A percentile compares a stretch with the other conserved stretches of the same genome.
phyloP scores from a whole-genome alignment of 2,329 filamentous ascomycete genomes.

The Pseudogymnoascus sp. region DNA sequence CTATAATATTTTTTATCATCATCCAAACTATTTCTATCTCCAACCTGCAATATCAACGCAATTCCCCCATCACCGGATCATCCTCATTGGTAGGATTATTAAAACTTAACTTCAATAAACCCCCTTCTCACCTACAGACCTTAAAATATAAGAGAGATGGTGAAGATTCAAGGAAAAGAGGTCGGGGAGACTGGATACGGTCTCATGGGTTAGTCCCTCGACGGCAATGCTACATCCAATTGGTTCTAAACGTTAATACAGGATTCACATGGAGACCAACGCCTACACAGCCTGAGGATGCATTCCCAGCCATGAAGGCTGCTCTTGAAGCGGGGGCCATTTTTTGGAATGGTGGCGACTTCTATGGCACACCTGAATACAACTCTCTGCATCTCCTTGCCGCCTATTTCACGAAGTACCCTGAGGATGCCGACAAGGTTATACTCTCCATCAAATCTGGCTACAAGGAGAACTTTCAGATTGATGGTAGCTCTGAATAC shows the following conservation, averaged over 20 bases:
- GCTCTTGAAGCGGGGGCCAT: conserved; percentile 37
- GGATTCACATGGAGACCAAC: conserved; percentile 21
- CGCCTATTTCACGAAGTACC: conserved; percentile 53
- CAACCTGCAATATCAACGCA: not conserved
- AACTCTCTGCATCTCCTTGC: conserved; percentile 52
- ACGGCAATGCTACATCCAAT: not conserved
- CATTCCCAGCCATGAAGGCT: conserved; percentile 46
- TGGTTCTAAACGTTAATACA: not conserved
- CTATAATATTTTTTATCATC: not conserved
- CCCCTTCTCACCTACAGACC: not conserved
- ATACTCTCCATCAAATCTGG: conserved; percentile 56
- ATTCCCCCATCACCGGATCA: not conserved
- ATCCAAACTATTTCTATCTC: not conserved
- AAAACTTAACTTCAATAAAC: not conserved
- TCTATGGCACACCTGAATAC: conserved; percentile 52
- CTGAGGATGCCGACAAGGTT: conserved; percentile 52
- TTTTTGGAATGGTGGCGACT: conserved; percentile 55
- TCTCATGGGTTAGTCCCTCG: conserved; percentile 16
- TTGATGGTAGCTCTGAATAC: conserved; percentile 43
- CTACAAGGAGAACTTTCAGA: conserved; percentile 29
- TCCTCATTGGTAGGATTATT: not conserved
- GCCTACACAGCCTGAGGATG: conserved; percentile 31
- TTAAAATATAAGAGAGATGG: not conserved
- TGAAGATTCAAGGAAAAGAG: conserved; percentile 20
- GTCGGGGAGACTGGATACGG: conserved; percentile 25